phyloP scores from a whole-genome alignment of 768 basidiomycete genomes.

The Guyanaporus albipodus region DNA sequence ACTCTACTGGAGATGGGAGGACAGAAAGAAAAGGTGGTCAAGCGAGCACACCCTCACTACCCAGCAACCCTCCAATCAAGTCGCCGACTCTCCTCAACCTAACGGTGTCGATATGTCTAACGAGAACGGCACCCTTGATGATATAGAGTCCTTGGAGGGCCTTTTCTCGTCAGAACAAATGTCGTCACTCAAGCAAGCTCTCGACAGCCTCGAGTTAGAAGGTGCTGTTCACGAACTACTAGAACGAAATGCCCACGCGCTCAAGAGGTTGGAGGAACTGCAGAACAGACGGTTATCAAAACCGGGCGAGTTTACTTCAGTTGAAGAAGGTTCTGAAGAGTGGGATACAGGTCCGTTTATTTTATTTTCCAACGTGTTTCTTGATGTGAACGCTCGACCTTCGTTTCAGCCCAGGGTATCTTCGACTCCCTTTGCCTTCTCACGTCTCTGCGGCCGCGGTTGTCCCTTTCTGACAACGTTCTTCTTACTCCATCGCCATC shows the following conservation, averaged over 20 bases:
- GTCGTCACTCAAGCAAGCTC: constrained; percentile 52
- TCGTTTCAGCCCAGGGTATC: constrained; percentile 63
- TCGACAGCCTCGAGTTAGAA: constrained; percentile 64
- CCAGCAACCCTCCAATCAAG: constrained; percentile 1
- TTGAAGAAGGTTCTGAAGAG: constrained; percentile 72
- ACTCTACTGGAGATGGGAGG: constrained; percentile 49
- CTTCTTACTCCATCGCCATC: constrained; percentile 61
- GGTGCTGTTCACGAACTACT: constrained; percentile 65
- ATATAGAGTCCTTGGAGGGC: constrained; percentile 45
- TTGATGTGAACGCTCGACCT: constrained; percentile 9
- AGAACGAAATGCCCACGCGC: constrained; percentile 58
- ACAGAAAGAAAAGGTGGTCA: constrained; percentile 35
- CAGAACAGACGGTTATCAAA: constrained; percentile 53
- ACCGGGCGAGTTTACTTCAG: constrained; percentile 43
- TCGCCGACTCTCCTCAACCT: not conserved
- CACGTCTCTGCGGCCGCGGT: constrained; percentile 67
- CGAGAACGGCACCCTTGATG: constrained; percentile 20
- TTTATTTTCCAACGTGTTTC: constrained; percentile 1
- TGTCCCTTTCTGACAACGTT: constrained; percentile 35
- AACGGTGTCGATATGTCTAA: constrained; percentile 13
- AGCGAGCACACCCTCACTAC: constrained; percentile 15
- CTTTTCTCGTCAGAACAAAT: constrained; percentile 56
- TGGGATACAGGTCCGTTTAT: constrained; percentile 69
- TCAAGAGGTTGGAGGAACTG: constrained; percentile 60
- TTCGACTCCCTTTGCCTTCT: constrained; percentile 65